Conservation (phyloP, 148 eudicot species). For the Rhododendron molle region DNA sequence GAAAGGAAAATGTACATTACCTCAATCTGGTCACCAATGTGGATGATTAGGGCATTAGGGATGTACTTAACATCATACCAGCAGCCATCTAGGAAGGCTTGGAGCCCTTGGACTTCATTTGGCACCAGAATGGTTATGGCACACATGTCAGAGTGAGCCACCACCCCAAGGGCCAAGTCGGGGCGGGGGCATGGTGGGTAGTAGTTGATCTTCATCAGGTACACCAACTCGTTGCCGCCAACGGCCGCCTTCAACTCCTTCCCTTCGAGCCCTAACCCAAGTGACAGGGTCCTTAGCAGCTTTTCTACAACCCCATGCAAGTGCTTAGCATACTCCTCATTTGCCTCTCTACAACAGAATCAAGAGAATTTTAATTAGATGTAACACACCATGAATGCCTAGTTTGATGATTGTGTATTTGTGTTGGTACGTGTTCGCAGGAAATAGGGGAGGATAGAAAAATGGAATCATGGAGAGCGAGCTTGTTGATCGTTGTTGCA, state of each 20-base stretch:
- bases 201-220: slow-evolving; percentile 45
- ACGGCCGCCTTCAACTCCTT: slow-evolving; percentile 24
- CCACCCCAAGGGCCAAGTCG: slow-evolving; percentile 53
- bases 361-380: not conserved
- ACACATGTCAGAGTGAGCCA: slow-evolving; percentile 49
- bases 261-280: slow-evolving; percentile 40
- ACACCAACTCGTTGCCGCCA: slow-evolving; percentile 38
- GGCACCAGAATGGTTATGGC: slow-evolving; percentile 48
- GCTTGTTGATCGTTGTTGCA: not conserved
- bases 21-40: slow-evolving; percentile 57
- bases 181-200: slow-evolving; percentile 60
- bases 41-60: slow-evolving; percentile 39
- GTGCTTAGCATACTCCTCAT: slow-evolving; percentile 30
- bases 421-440: not conserved
- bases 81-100: slow-evolving; percentile 23
- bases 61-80: slow-evolving; percentile 47
- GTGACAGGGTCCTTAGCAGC: slow-evolving; percentile 29
- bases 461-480: not conserved
- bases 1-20: slow-evolving; percentile 10
- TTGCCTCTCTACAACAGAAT: slow-evolving; percentile 24
- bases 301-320: slow-evolving; percentile 30
- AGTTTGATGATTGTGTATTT: not conserved
- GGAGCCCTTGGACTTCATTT: slow-evolving; percentile 51
- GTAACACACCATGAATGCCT: not conserved
- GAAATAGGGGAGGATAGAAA: not conserved